A percentile compares a stretch with the other conserved stretches of the same genome.
Conservation (phyloP, 2,329 filamentous ascomycete species). For the Massarina eburnea region DNA sequence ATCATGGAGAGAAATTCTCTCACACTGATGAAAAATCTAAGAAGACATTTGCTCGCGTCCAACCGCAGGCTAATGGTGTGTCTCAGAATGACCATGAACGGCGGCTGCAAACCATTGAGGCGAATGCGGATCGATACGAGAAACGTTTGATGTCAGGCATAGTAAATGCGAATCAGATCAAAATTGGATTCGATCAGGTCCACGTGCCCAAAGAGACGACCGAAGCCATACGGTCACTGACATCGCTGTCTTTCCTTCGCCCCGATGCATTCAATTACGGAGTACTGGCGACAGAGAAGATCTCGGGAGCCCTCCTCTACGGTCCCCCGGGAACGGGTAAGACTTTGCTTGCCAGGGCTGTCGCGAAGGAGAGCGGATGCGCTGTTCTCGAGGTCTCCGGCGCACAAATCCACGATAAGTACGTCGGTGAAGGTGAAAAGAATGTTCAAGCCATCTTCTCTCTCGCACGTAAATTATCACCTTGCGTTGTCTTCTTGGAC, state of each 20-base stretch:
- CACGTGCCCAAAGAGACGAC: constrained; percentile 81
- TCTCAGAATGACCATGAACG: constrained; percentile 48
- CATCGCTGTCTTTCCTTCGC: constrained; percentile 79
- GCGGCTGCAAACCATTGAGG: constrained; percentile 49
- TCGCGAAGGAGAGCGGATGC: constrained; percentile 66
- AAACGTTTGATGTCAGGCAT: constrained; percentile 80
- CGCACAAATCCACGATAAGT: constrained; percentile 93
- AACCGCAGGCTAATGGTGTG: constrained; percentile 13
- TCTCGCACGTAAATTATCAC: constrained; percentile 85
- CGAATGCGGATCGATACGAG: constrained; percentile 69
- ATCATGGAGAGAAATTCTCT: constrained; percentile 2
- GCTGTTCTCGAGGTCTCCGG: constrained; percentile 82
- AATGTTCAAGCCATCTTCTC: constrained; percentile 88
- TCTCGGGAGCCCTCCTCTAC: constrained; percentile 85
- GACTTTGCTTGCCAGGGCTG: constrained; percentile 63
- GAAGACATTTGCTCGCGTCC: background rate
- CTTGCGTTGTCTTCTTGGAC: constrained; percentile 94
- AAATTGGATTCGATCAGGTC: constrained; percentile 84
- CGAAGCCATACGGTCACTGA: constrained; percentile 84
- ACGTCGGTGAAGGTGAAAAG: constrained; percentile 94
- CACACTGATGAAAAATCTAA: background rate
- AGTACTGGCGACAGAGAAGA: constrained; percentile 85
- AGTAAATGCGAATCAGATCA: constrained; percentile 77
- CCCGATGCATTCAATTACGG: constrained; percentile 97
- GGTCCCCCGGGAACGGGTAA: constrained; percentile 78